Evolutionary conservation across 495 filamentous ascomycete genomes (phyloP).

Genomic region (Hypomontagnella submonticulosa): DNA sequence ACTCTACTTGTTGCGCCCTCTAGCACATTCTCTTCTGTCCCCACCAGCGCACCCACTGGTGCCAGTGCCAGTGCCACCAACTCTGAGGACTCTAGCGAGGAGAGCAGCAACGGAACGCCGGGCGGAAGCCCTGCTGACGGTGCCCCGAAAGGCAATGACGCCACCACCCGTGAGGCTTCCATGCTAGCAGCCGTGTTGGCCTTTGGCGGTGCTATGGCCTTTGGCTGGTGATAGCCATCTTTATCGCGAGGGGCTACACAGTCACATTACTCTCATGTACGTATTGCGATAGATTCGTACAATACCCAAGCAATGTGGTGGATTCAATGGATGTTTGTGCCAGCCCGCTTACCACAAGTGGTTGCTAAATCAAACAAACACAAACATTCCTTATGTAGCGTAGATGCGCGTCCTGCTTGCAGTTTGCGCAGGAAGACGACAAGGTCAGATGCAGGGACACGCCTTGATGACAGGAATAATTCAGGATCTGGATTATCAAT

Average conservation of each 20-base stretch:
- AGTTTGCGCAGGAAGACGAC: slow-evolving; percentile 6
- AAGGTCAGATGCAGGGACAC: slow-evolving; percentile 1
- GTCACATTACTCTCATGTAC: slow-evolving; percentile 30
- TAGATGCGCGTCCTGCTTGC: slow-evolving; percentile 8
- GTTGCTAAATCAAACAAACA: not conserved
- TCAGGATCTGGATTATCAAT: slow-evolving; percentile 12
- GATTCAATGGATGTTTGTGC: slow-evolving; percentile 1
- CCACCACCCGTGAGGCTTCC: slow-evolving; percentile 32
- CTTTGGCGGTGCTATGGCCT: slow-evolving; percentile 37
- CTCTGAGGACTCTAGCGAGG: slow-evolving; percentile 11
- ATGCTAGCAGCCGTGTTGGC: slow-evolving; percentile 43
- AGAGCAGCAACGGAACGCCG: slow-evolving; percentile 6
- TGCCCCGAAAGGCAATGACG: slow-evolving; percentile 11
- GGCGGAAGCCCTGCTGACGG: slow-evolving; percentile 24
- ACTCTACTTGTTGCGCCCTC: slow-evolving; percentile 33
- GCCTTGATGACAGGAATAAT: slow-evolving; percentile 25
- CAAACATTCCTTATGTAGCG: not conserved
- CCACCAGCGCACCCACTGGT: slow-evolving; percentile 4
- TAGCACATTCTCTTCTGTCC: slow-evolving; percentile 22
- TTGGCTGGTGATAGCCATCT: slow-evolving; percentile 34
- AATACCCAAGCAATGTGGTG: slow-evolving; percentile 16
- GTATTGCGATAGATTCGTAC: slow-evolving; percentile 30
- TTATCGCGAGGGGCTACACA: not conserved
- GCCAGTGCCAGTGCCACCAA: slow-evolving; percentile 14
- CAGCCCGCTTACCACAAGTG: not conserved